Evolutionary conservation across 768 basidiomycete genomes (phyloP).

Genomic region (Arthromyces matolae): DNA sequence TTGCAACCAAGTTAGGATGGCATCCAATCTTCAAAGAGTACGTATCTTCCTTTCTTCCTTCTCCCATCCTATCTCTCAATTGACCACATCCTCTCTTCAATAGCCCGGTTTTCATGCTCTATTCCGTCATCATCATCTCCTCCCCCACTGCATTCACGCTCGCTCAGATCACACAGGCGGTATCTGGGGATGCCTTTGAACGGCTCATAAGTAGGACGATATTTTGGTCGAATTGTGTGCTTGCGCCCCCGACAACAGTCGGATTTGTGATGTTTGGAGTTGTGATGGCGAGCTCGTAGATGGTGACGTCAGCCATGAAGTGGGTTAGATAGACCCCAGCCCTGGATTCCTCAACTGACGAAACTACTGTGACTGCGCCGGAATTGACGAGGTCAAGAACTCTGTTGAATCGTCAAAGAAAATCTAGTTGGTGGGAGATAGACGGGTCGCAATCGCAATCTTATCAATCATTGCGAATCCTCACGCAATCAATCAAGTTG

Average conservation of each 20-base stretch:
- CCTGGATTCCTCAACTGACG: too few relatives aligned
- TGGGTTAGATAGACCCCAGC: too few relatives aligned
- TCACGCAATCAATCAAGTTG: too few relatives aligned
- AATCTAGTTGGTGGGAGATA: too few relatives aligned
- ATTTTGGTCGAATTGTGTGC: conserved; percentile 87
- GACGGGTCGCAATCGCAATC: too few relatives aligned
- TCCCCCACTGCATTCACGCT: conserved; percentile 70
- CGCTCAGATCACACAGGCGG: conserved; percentile 78
- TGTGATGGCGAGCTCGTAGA: too few relatives aligned
- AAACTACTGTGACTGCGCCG: too few relatives aligned
- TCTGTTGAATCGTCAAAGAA: too few relatives aligned
- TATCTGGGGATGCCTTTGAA: conserved; percentile 85
- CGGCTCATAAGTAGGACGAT: conserved; percentile 87
- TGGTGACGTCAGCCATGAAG: too few relatives aligned
- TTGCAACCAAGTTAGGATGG: conserved; percentile 54
- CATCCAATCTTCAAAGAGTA: conserved; percentile 74
- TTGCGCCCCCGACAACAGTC: conserved; percentile 85
- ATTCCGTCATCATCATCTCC: conserved; percentile 76
- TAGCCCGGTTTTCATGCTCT: conserved; percentile 85
- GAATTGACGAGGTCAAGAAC: too few relatives aligned
- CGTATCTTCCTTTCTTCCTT: conserved; percentile 26
- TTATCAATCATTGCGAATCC: too few relatives aligned
- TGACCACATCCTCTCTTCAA: too few relatives aligned
- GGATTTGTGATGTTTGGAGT: conserved; percentile 74
- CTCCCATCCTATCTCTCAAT: conserved; percentile 3